Percentiles rank a stretch among this genome's conserved stretches.
Evolutionary conservation across 1,139 yeast genomes (phyloP).

Genomic region (Taphrina populina): DNA sequence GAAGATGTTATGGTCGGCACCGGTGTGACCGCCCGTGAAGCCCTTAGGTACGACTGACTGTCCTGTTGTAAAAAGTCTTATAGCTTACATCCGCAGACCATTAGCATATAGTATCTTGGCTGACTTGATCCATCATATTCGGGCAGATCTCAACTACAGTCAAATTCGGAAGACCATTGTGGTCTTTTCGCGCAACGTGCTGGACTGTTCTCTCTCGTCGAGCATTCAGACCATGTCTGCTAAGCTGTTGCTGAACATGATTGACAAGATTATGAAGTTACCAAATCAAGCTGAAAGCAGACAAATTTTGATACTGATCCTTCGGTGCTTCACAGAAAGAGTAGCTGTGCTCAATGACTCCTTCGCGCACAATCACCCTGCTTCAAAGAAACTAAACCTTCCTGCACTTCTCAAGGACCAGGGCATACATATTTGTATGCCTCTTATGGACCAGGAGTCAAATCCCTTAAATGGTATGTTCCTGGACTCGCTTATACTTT

Average conservation of each 20-base stretch:
- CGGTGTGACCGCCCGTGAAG: conserved; percentile 87
- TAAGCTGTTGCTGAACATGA: conserved; percentile 77
- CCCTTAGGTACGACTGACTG: conserved; percentile 52
- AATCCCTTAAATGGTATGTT: conserved; percentile 5
- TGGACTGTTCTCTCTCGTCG: conserved; percentile 78
- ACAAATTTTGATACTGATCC: conserved; percentile 59
- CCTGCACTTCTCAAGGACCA: neutral
- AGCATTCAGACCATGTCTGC: conserved; percentile 98
- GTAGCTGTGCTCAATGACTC: conserved; percentile 67
- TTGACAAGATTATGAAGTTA: conserved; percentile 80
- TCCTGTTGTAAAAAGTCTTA: neutral
- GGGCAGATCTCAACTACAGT: conserved; percentile 75
- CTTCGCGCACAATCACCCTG: neutral
- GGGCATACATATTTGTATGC: conserved; percentile 15
- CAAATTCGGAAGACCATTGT: conserved; percentile 87
- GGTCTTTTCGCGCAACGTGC: conserved; percentile 76
- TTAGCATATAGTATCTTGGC: conserved; percentile 95
- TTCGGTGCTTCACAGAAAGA: conserved; percentile 83
- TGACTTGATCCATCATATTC: conserved; percentile 88
- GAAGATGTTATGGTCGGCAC: conserved; percentile 87
- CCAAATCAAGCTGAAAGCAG: conserved; percentile 77
- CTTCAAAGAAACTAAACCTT: neutral
- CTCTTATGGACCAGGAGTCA: neutral
- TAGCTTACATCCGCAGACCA: conserved; percentile 49
- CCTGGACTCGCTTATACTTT: neutral